Base-by-base conservation (phyloP, 2,329 filamentous ascomycete species). In the Leptographium galeiforme region DNA sequence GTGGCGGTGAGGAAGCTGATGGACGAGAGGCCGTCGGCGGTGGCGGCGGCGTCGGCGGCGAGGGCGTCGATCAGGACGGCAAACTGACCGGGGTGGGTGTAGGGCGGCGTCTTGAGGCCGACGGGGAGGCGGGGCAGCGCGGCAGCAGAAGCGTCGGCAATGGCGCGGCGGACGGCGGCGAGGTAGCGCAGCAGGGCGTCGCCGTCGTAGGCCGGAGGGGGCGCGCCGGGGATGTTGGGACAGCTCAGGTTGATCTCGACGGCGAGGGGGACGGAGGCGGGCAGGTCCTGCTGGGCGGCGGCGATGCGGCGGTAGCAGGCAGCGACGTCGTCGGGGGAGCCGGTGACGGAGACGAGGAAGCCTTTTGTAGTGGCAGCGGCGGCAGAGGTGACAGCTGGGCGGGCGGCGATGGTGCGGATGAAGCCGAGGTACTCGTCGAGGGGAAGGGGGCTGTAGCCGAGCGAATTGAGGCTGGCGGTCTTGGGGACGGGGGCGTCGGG, bases 161-260 rank as follows among this genome's bases (percentile, higher is more conserved):
- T 25, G 18, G 56, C 53, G 25, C 38, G 50, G 11, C 54, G 40
- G 0, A 85, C 66, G 0, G 68, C 67, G 1, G 59, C 57, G 2
- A 90, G 67, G 57, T 87, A 89, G 6, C 66, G 65, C 0, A 63
- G 57, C 3, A 90, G 63, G 0, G 73, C 69, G 0, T 59, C 58
- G 0, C 70, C 65, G 8, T 77, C 73, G 63, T 89, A 90, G 0
- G 86, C 86, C 7, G 86, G 85, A 1, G 87, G 87, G 0, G 85
- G 81, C 48, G 76, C 75, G 18, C 70, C 69, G 0, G 76, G 72
- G 50, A 90, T 89, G 61, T 91, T 90, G 0, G 87, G 87, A 60
- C 87, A 90, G 36, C 79, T 85, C 34, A 90, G 76, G 63, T 91
- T 91, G 61, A 90, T 72, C 66, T 91, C 87, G 71, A 89, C 78